A percentile compares a stretch with the other conserved stretches of the same genome.
Conservation (phyloP, 208 protist genomes). For the Trypanosoma platydactyli region DNA sequence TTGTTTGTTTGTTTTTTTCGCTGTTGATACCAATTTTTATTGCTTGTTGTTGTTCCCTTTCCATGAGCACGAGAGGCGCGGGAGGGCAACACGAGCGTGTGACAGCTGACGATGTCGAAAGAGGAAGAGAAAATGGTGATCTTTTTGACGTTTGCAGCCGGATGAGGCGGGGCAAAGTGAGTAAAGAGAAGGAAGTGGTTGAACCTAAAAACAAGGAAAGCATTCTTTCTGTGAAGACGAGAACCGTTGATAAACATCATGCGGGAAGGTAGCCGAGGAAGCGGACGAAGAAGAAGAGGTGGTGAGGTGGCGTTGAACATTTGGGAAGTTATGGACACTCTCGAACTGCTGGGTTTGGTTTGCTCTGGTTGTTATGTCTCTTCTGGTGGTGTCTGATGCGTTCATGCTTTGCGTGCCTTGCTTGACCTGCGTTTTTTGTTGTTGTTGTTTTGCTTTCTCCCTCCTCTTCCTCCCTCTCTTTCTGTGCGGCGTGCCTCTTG, state of each 20-base stretch:
- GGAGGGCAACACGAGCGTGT: too few species aligned
- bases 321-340: too few species aligned
- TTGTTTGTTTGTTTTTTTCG: conserved; percentile 1
- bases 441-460: background rate
- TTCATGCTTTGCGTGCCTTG: background rate
- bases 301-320: too few species aligned
- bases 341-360: too few species aligned
- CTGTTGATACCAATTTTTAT: background rate
- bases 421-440: background rate
- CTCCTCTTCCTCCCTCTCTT: background rate
- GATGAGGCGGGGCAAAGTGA: too few species aligned
- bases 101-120: too few species aligned
- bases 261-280: too few species aligned
- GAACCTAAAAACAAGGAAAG: background rate
- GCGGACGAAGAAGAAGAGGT: too few species aligned
- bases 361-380: conserved; percentile 12
- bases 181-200: too few species aligned
- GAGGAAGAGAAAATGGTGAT: too few species aligned
- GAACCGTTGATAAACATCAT: too few species aligned
- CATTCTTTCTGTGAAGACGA: background rate
- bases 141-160: too few species aligned
- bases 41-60: background rate
- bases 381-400: background rate
- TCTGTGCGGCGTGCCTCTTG: background rate
- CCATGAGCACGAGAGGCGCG: background rate